Conservation (phyloP, 2,329 filamentous ascomycete species). For the Colletotrichum sp. region DNA sequence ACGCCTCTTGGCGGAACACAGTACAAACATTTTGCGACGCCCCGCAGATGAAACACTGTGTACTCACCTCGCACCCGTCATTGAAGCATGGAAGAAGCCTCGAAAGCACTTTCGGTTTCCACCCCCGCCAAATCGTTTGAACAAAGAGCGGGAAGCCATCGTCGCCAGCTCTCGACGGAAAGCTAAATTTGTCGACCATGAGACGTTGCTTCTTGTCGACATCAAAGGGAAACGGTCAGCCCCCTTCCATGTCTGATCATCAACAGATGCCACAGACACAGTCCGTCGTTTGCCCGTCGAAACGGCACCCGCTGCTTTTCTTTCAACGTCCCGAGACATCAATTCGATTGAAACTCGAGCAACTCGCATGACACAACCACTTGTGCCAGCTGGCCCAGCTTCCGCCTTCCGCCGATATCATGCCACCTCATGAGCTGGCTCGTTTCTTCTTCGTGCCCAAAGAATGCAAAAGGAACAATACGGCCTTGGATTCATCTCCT, state of each 20-base stretch:
- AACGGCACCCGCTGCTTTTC: not conserved
- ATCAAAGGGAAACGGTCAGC: not conserved
- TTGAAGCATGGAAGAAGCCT: not conserved
- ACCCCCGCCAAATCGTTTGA: not conserved
- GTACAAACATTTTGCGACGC: not conserved
- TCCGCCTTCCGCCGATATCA: not conserved
- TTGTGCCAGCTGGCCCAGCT: not conserved
- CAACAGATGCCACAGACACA: not conserved
- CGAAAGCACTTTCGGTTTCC: not conserved
- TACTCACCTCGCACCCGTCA: not conserved
- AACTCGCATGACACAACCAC: not conserved
- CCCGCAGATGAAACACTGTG: not conserved
- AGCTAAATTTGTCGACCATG: not conserved
- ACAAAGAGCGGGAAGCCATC: constrained; percentile 5
- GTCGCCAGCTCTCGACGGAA: not conserved
- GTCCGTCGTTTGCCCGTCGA: not conserved
- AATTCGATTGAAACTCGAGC: not conserved
- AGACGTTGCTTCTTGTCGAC: not conserved
- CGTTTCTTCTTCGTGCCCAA: not conserved
- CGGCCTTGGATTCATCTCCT: not conserved
- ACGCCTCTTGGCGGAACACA: not conserved
- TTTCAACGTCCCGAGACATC: constrained; percentile 4
- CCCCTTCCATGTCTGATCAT: not conserved
- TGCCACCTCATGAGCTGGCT: not conserved
- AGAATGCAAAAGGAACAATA: not conserved